Conservation (phyloP, 2,329 filamentous ascomycete genomes). For the Cladosporium sp. region DNA sequence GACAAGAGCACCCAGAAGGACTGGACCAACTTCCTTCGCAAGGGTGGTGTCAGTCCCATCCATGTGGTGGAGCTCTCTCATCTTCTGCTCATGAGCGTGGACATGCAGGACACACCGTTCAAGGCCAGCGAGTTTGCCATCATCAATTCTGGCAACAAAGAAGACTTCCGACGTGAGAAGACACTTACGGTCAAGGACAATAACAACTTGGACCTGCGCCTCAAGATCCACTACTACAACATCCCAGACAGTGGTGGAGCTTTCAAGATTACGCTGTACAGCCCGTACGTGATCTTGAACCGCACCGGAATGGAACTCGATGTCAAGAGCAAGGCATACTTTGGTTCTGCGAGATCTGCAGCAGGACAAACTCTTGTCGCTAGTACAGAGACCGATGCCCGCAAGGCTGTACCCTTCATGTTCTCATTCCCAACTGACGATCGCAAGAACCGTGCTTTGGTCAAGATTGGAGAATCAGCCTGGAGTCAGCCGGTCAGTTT, state of each 20-base stretch:
- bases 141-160: slow-evolving; percentile 84
- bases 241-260: slow-evolving; percentile 91
- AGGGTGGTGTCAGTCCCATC: slow-evolving; percentile 94
- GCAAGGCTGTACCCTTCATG: slow-evolving; percentile 88
- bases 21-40: slow-evolving; percentile 97
- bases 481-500: slow-evolving; percentile 99
- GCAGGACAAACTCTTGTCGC: slow-evolving; percentile 74
- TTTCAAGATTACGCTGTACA: slow-evolving; percentile 93
- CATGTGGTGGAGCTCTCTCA: slow-evolving; percentile 97
- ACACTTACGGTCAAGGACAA: slow-evolving; percentile 80
- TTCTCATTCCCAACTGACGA: slow-evolving; percentile 91
- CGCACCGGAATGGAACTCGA: slow-evolving; percentile 89
- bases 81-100: slow-evolving; percentile 84
- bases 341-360: slow-evolving; percentile 77
- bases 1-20: slow-evolving; percentile 98
- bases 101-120: slow-evolving; percentile 95
- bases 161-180: slow-evolving; percentile 85
- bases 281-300: slow-evolving; percentile 92
- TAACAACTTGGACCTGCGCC: slow-evolving; percentile 72
- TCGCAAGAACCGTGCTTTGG: slow-evolving; percentile 81
- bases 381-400: slow-evolving; percentile 56
- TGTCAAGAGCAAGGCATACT: slow-evolving; percentile 83
- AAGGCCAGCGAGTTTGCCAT: slow-evolving; percentile 96
- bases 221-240: slow-evolving; percentile 86
- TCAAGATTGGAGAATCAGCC: slow-evolving; percentile 84